Percentiles rank a stretch among this genome's conserved stretches.
phyloP scores from a whole-genome alignment of 768 basidiomycete genomes.

The Clitopilus hobsonii region DNA sequence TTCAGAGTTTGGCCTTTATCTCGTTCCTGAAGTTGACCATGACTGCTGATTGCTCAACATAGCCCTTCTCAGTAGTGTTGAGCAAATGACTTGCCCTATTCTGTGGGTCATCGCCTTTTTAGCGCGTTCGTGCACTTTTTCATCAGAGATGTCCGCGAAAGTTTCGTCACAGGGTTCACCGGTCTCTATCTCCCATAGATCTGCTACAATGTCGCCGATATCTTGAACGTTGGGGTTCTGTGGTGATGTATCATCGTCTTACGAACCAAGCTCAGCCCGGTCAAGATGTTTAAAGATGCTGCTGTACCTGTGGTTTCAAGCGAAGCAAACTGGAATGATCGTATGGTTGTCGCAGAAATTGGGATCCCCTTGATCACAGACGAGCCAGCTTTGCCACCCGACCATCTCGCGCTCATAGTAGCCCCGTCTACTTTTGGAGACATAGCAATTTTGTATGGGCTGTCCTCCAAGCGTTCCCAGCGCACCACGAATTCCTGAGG shows the following conservation, averaged over 20 bases:
- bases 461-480: neutral
- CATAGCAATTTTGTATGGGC: neutral
- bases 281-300: neutral
- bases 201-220: conserved; percentile 5
- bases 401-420: neutral
- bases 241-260: conserved; percentile 9
- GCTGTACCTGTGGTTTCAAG: neutral
- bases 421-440: neutral
- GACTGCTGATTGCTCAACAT: neutral
- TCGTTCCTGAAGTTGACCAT: neutral
- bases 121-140: conserved; percentile 16
- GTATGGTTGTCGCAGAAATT: neutral
- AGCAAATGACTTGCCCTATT: conserved; percentile 12
- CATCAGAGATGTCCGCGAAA: neutral
- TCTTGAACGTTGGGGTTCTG: neutral
- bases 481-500: neutral
- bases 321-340: conserved; percentile 4
- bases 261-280: too few species aligned
- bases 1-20: too few species aligned
- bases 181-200: conserved; percentile 6
- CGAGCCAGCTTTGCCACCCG: neutral
- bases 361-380: too few species aligned
- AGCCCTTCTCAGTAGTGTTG: too few species aligned
- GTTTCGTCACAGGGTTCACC: conserved; percentile 5
- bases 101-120: conserved; percentile 19